Evolutionary conservation across 140 eudicot species (phyloP), one percentile per base, ranked within the genome.

Genomic region (Anethum foeniculum): DNA sequence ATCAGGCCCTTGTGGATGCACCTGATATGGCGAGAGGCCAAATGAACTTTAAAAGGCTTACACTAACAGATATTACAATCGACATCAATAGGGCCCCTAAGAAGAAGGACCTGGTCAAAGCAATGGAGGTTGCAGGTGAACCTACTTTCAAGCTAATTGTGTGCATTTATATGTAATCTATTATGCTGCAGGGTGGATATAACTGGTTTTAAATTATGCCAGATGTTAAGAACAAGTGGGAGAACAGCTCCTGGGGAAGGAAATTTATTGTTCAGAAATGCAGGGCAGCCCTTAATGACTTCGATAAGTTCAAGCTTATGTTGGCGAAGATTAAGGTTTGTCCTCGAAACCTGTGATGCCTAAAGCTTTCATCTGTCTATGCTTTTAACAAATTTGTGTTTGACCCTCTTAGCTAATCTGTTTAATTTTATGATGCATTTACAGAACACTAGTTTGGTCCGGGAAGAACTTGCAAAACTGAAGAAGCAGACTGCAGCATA

Each of bases 211-310:
- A 19, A 58, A 65, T 65, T 6, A 67, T 38, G 23, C 48, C 81
- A 94, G 98, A 92, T 89, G 96, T 94, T 9, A 94, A 94, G 83
- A 93, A 90, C 85, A 94, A 89, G 77, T 94, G 98, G 98, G 97
- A 94, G 81, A 94, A 60, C 81, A 92, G 97, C 80, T 94, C 98
- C 0, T 94, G 98, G 98, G 98, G 98, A 54, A 89, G 97, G 79
- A 94, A 94, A 76, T 86, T 94, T 69, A 94, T 92, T 56, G 98
- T 94, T 27, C 90, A 89, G 82, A 92, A 94, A 86, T 91, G 90
- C 84, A 94, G 98, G 77, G 98, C 97, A 5, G 78, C 94, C 7
- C 92, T 94, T n/a, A 94, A 84, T 67, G 98, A 94, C 79, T 94
- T 94, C 62, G 97, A 94, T 72, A 82, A 97, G 84, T 94, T 94